Evolutionary conservation across 306 rosid genomes (phyloP), one percentile per base, ranked within the genome.

Genomic region (Benincasa hispida): DNA sequence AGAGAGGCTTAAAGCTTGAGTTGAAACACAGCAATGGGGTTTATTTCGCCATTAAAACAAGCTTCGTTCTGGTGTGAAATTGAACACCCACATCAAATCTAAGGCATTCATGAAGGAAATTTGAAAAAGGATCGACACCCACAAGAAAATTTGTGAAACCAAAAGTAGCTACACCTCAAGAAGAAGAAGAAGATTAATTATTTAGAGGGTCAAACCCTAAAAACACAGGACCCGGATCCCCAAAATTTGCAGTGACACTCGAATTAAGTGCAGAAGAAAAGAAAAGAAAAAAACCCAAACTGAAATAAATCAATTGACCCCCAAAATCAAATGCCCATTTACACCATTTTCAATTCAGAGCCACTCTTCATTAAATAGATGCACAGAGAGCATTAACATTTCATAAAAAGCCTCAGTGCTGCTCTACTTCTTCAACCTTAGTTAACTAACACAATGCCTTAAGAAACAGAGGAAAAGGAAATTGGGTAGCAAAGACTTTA

Each of bases 221-320:
- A 30, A 74, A 74, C 77, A 53, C 50, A 74, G 30, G 85, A 79
- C 82, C 83, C 92, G 89, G 98, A 93, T 93, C 98, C 90, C 91
- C 58, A 87, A 86, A 84, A 60, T 61, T 27, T 55, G 55, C 57
- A 69, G 75, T 22, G 34, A 67, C n/a, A 41, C 45, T 63, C 27
- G 27, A 63, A 63, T 9, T 34, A 63, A 63, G 45, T 32, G 70
- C 34, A 75, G 53, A 60, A 81, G 21, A n/a, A n/a, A n/a, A n/a
- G n/a, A n/a, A n/a, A n/a, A n/a, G n/a, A n/a, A n/a, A n/a, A n/a
- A n/a, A 56, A 57, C 9, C 55, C 22, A 42, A n/a, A 24, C 54
- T 42, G 30, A 35, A 66, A 66, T 39, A 21, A 39, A 21, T 18
- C 72, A 37, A 66, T 21, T 21, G 25, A 39, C 10, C 70, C 47